These are phyloP conservation scores for Vaccinium myrtillus DNA, from an alignment of 148 eudicot species.

Conservation along the genomic window DNA sequence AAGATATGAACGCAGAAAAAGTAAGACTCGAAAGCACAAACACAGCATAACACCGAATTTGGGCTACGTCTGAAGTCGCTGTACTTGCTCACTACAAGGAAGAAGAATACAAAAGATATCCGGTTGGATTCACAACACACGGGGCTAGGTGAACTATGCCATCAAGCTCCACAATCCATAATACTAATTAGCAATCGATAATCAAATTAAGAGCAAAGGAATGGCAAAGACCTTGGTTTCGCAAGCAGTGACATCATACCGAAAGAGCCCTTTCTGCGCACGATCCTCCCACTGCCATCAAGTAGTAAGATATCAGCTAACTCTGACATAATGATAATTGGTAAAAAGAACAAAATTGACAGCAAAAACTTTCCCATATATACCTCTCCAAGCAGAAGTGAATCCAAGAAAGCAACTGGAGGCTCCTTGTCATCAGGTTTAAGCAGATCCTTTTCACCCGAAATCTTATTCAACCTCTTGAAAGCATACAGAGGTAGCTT, in stretches of 20 bases:
- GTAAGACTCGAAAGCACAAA: neutral
- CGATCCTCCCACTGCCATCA: constrained; percentile 91
- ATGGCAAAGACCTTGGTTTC: constrained; percentile 74
- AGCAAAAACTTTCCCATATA: neutral
- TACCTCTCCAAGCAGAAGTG: constrained; percentile 97
- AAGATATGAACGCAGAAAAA: too few relatives aligned
- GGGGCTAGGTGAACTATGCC: neutral
- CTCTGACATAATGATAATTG: neutral
- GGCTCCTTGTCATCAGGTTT: constrained; percentile 42
- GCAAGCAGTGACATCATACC: constrained; percentile 97
- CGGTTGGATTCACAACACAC: neutral
- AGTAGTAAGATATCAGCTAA: constrained; percentile 15
- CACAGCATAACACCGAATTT: neutral
- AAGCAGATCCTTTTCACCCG: constrained; percentile 35
- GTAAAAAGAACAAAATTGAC: neutral
- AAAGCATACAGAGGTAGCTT: constrained; percentile 77
- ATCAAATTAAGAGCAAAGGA: neutral
- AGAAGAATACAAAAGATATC: neutral
- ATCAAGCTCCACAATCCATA: neutral
- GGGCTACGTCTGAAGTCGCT: neutral
- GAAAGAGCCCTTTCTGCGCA: constrained; percentile 83
- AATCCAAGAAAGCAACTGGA: constrained; percentile 85
- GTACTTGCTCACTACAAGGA: neutral
- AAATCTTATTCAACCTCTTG: constrained; percentile 44
- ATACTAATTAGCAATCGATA: neutral